Base-by-base conservation (phyloP, 2,329 filamentous ascomycete genomes). In the Exserohilum rostratum region DNA sequence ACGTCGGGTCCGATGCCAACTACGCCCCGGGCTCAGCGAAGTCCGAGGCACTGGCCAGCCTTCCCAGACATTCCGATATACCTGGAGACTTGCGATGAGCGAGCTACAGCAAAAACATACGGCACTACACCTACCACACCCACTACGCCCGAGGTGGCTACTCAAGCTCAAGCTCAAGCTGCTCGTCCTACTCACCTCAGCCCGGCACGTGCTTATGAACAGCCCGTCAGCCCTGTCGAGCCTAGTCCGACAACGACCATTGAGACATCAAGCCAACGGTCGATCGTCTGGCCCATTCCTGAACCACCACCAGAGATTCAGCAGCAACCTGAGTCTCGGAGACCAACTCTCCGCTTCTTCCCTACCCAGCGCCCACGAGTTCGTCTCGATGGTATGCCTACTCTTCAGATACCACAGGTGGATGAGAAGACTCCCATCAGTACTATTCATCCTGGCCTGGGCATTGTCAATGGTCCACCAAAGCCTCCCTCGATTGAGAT, bases 11-110 rank as follows among this genome's bases (percentile, higher is more conserved):
- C 50, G 20, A 46, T 33, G 1, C 42, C 55, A 1, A 33, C 46
- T 13, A 48, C 52, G 57, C 40, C 58, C n/a, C 56, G 33, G 4
- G 20, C 58, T 30, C 38, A 39, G 1, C 22, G 33, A 0, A 61
- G 57, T n/a, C 52, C 59, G 0, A 62, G 57, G 35, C 50, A 53
- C 11, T 68, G 64, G 66, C 59, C 67, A 3, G 6, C 54, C 0
- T 68, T 59, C n/a, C 61, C 66, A 1, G 60, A 59, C 3, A 67
- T 70, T 12, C 67, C 67, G 0, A 69, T 69, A 3, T 69, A 62
- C 17, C 62, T 69, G 3, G 67, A 69, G 9, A 58, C 65, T 0
- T 44, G 51, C 2, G 61, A 69, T 27, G 57, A 60, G 5, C 45
- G 58, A 4, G 20, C 22, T 10, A 45, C 50, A 0, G 34, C 55